Evolutionary conservation across 305 asterid genomes (phyloP).

Genomic region (Vinca major): DNA sequence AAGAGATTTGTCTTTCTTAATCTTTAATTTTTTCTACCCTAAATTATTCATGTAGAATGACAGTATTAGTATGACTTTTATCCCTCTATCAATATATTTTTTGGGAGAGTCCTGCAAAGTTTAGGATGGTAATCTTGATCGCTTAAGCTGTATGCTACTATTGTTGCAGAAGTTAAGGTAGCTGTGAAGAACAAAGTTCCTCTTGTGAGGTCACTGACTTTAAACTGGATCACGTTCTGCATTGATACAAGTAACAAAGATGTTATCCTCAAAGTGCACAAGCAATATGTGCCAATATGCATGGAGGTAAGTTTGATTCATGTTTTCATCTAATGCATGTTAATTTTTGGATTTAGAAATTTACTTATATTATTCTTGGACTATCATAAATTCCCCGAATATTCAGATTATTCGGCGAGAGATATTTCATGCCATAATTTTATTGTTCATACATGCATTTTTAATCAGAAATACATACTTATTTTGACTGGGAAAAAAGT

Average conservation of each 20-base stretch:
- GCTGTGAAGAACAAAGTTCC: conserved; percentile 97
- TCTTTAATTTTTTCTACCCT: too few species aligned
- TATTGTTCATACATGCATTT: background rate
- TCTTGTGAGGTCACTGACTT: conserved; percentile 80
- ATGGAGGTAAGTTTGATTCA: conserved; percentile 71
- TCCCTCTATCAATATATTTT: too few species aligned
- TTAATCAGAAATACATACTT: too few species aligned
- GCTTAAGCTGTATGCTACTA: background rate
- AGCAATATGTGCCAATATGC: conserved; percentile 93
- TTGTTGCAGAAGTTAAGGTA: conserved; percentile 78
- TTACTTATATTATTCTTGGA: background rate
- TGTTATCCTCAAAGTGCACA: conserved; percentile 75
- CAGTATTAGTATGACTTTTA: too few species aligned
- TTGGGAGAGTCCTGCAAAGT: too few species aligned
- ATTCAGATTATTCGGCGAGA: background rate
- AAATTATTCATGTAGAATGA: too few species aligned
- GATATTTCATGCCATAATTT: background rate
- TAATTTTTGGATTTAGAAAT: background rate
- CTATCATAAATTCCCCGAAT: background rate
- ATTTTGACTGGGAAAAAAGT: background rate
- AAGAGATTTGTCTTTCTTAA: too few species aligned
- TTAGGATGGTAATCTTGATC: too few species aligned
- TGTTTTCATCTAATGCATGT: background rate
- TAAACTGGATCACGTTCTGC: conserved; percentile 95
- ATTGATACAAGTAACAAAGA: conserved; percentile 92